Conservation (phyloP, 2,329 filamentous ascomycete genomes). For the Coleophoma crateriformis region DNA sequence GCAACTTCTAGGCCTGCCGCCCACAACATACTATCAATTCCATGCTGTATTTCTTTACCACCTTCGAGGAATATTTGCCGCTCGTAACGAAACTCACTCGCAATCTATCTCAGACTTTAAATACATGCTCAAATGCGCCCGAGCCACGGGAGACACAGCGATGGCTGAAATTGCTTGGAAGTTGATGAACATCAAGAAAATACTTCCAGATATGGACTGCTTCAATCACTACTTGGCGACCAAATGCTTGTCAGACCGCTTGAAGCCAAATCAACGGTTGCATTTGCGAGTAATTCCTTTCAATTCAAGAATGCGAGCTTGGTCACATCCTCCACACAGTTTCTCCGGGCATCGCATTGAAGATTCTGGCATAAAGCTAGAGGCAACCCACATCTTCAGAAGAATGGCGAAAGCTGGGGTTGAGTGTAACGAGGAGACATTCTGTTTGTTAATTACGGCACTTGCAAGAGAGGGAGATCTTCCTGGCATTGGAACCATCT, state of each 20-base stretch:
- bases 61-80: slow-evolving; percentile 26
- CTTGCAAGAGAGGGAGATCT: slow-evolving; percentile 46
- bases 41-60: slow-evolving; percentile 15
- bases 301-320: slow-evolving; percentile 18
- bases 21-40: slow-evolving; percentile 12
- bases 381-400: slow-evolving; percentile 31
- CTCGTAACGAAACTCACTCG: slow-evolving; percentile 30
- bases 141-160: slow-evolving; percentile 36
- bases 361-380: slow-evolving; percentile 11
- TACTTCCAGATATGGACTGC: slow-evolving; percentile 40
- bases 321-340: slow-evolving; percentile 8
- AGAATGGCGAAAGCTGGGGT: slow-evolving; percentile 39
- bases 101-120: slow-evolving; percentile 43
- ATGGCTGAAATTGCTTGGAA: slow-evolving; percentile 41
- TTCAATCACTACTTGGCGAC: slow-evolving; percentile 50
- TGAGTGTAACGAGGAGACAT: slow-evolving; percentile 44
- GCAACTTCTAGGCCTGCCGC: slow-evolving; percentile 15
- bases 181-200: slow-evolving; percentile 29
- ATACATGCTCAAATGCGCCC: slow-evolving; percentile 45
- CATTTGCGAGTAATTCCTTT: slow-evolving; percentile 23
- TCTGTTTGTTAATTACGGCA: slow-evolving; percentile 45
- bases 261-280: slow-evolving; percentile 30
- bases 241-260: slow-evolving; percentile 37
- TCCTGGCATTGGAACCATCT: slow-evolving; percentile 36
- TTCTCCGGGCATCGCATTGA: slow-evolving; percentile 19